Base-by-base conservation (phyloP, 805 yeast species). In the Wickerhamiella sergipiensis region DNA sequence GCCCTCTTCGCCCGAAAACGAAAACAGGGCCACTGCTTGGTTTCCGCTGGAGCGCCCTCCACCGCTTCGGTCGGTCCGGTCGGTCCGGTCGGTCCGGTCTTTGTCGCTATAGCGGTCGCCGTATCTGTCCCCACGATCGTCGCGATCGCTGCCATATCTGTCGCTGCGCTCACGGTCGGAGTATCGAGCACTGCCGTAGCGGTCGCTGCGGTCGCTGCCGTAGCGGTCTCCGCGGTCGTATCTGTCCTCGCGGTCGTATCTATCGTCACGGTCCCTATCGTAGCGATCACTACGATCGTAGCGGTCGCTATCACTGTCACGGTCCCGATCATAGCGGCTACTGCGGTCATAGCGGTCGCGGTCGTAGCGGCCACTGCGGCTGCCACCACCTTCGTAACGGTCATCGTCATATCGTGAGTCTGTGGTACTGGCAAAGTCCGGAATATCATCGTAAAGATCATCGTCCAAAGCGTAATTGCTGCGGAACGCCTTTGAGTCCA, bases 1-100 rank as follows among this genome's bases (percentile, higher is more conserved):
- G n/a, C 75, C 64, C 68, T 90, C 94, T 66, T 89, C 95, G 24
- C 97, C 97, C 48, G 81, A 83, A 66, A 92, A 90, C 2, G 88
- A 75, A 68, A 77, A 90, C 57, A 88, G 71, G 0, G 98, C 98
- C 53, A 87, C 82, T 1, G 96, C 98, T 65, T 87, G 89, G 57
- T 79, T 81, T 5, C 83, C 74, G 13, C 19, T 24, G 43, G 65
- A 66, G 18, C 21, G 18, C 7, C 31, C 23, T 3, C 15, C 9
- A 9, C 7, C 19, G 29, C 19, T 12, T 6, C 17, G 29, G 10
- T 33, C 50, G 36, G 24, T 19, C 26, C 38, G 31, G 38, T 24
- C 26, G 8, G 8, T 8, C 26, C 26, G 26, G 26, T 24, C 26
- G 19, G n/a, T 8, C 50, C 49, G 23, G 50, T 24, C 26, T 5